phyloP scores from a whole-genome alignment of 345 rosid genomes.

The Pugionium cornutum region DNA sequence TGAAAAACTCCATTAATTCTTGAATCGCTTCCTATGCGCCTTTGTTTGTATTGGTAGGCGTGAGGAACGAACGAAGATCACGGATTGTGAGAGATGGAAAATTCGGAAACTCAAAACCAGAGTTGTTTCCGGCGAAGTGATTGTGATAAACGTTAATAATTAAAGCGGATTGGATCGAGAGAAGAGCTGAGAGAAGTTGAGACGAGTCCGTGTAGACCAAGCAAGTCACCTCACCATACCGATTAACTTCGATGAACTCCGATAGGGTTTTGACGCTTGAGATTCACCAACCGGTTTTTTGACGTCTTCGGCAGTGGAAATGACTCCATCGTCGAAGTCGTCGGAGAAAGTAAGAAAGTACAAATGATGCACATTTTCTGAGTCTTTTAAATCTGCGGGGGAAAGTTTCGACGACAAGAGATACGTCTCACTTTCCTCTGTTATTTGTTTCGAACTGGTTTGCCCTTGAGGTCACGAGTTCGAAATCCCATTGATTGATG shows the following conservation, averaged over 20 bases:
- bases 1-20: constrained; percentile 39
- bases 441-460: not conserved
- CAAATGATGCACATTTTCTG: constrained; percentile 9
- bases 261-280: constrained; percentile 26
- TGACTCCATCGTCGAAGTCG: constrained; percentile 57
- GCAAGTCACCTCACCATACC: constrained; percentile 34
- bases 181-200: constrained; percentile 46
- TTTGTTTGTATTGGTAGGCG: constrained; percentile 25
- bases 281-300: constrained; percentile 17
- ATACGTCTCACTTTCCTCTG: constrained; percentile 12
- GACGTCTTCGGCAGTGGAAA: constrained; percentile 22
- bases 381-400: not conserved
- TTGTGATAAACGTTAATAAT: constrained; percentile 59
- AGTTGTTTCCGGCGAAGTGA: constrained; percentile 50
- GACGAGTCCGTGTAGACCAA: constrained; percentile 41
- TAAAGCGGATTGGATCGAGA: constrained; percentile 74
- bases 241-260: constrained; percentile 33
- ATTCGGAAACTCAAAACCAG: constrained; percentile 37
- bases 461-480: too few relatives aligned
- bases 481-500: too few relatives aligned
- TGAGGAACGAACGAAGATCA: constrained; percentile 60
- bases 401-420: constrained; percentile 12
- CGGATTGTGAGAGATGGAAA: constrained; percentile 20
- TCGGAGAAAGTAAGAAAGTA: constrained; percentile 58
- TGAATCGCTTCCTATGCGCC: not conserved